phyloP scores from a whole-genome alignment of 2,329 filamentous ascomycete genomes.

The Chaetomium olivaceum region DNA sequence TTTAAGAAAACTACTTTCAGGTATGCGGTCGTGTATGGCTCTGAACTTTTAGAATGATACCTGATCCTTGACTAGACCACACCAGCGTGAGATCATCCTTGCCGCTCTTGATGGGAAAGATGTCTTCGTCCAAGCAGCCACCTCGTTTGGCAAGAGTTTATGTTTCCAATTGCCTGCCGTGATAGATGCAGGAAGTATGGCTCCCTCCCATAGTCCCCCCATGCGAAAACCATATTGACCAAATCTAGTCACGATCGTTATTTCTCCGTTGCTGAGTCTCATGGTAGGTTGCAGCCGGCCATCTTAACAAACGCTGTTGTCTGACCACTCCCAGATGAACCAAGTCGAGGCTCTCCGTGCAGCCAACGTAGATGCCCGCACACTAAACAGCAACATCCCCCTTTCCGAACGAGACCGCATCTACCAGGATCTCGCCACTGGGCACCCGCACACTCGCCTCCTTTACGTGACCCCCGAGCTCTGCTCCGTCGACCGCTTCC shows the following conservation, averaged over 20 bases:
- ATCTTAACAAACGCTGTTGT: not conserved
- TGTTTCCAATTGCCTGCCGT: conserved; percentile 92
- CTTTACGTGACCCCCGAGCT: conserved; percentile 94
- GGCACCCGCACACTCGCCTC: conserved; percentile 78
- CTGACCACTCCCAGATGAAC: conserved; percentile 65
- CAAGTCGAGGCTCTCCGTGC: conserved; percentile 79
- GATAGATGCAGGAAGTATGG: conserved; percentile 75
- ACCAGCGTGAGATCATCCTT: conserved; percentile 84
- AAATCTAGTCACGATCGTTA: conserved; percentile 74
- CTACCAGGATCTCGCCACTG: conserved; percentile 79
- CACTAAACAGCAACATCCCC: conserved; percentile 82
- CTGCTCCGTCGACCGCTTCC: conserved; percentile 76
- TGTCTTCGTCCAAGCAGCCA: conserved; percentile 90
- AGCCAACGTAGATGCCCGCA: conserved; percentile 76
- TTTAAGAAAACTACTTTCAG: conserved; percentile 75
- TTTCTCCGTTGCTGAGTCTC: conserved; percentile 83
- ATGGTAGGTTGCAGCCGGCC: conserved; percentile 60
- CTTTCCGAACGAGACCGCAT: conserved; percentile 65
- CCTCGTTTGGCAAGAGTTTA: conserved; percentile 87
- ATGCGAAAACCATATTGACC: conserved; percentile 2
- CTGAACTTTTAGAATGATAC: not conserved
- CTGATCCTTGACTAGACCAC: conserved; percentile 55
- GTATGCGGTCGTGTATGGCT: conserved; percentile 42
- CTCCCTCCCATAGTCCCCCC: conserved; percentile 9
- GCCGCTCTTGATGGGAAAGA: conserved; percentile 80